Evolutionary conservation across 352 stramenopile species (phyloP).

Genomic region (Hyaloperonospora brassicae): DNA sequence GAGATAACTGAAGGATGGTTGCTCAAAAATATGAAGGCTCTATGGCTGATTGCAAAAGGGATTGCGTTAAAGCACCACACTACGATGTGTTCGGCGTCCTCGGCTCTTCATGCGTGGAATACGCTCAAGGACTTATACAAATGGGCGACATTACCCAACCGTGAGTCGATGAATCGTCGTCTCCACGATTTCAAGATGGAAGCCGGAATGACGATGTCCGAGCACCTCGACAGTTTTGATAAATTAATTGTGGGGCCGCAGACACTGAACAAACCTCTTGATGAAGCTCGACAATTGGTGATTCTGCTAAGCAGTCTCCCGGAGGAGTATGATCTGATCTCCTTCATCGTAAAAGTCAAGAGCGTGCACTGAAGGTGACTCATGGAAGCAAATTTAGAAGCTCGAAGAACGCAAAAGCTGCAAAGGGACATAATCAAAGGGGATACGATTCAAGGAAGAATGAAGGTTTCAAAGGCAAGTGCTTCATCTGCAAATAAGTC

Average conservation of each 20-base stretch:
- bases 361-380: neutral
- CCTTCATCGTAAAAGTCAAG: conserved; percentile 1
- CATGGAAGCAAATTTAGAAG: neutral
- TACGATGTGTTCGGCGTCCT: no score
- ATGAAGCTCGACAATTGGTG: neutral
- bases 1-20: no score
- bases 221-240: no score
- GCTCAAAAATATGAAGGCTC: no score
- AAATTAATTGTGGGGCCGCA: neutral
- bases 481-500: neutral
- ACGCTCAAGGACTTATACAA: neutral
- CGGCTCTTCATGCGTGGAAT: neutral
- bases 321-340: conserved; percentile 3
- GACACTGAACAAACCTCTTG: neutral
- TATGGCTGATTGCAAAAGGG: no score
- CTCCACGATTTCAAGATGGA: no score
- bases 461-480: neutral
- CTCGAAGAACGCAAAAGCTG: neutral
- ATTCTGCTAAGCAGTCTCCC: conserved; percentile 5
- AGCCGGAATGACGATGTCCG: no score
- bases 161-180: no score
- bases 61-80: no score
- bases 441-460: neutral
- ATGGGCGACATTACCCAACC: no score
- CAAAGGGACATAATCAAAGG: neutral